Conservation (phyloP, 805 yeast species). For the Aciculoconidium aculeatum region DNA sequence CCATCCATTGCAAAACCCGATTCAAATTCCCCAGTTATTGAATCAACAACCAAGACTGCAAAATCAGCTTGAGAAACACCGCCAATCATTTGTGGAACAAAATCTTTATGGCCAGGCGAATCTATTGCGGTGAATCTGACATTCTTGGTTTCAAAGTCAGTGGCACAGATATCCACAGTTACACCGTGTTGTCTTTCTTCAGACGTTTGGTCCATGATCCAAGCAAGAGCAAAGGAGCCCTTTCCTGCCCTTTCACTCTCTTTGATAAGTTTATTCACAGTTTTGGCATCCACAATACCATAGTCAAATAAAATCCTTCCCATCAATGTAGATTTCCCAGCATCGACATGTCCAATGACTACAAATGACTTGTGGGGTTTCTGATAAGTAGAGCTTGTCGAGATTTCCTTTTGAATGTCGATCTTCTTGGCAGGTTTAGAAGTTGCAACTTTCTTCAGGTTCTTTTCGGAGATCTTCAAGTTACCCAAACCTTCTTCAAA, state of each 20-base stretch:
- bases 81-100: slow-evolving; percentile 81
- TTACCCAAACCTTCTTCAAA: slow-evolving; percentile 27
- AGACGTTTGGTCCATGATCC: slow-evolving; percentile 77
- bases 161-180: slow-evolving; percentile 71
- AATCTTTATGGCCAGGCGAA: slow-evolving; percentile 82
- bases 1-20: slow-evolving; percentile 63
- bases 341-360: slow-evolving; percentile 82
- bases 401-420: slow-evolving; percentile 36
- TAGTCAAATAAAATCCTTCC: slow-evolving; percentile 66
- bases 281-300: slow-evolving; percentile 60
- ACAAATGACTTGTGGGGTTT: slow-evolving; percentile 67
- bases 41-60: slow-evolving; percentile 67
- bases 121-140: slow-evolving; percentile 66
- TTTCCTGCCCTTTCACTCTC: slow-evolving; percentile 68
- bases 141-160: slow-evolving; percentile 51
- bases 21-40: slow-evolving; percentile 62
- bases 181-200: slow-evolving; percentile 77
- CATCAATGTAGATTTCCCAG: slow-evolving; percentile 77
- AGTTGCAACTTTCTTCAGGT: slow-evolving; percentile 10
- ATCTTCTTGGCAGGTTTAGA: slow-evolving; percentile 41
- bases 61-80: slow-evolving; percentile 77
- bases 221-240: slow-evolving; percentile 75
- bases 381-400: slow-evolving; percentile 20
- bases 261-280: slow-evolving; percentile 54
- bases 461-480: slow-evolving; percentile 16